Base-by-base conservation (phyloP, 2,329 filamentous ascomycete species). In the Lithohypha guttulata region DNA sequence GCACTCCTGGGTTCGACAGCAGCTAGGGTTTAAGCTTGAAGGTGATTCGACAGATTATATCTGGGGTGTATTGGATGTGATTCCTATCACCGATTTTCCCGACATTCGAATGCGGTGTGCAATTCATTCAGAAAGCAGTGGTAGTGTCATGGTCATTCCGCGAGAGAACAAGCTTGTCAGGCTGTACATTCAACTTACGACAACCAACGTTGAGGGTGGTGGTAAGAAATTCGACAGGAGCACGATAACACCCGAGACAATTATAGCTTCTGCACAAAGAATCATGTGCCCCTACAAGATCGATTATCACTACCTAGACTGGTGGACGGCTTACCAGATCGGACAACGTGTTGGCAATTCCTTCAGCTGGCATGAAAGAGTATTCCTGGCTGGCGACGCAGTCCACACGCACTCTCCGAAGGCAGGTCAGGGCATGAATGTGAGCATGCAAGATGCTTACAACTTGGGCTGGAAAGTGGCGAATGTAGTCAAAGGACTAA, bases 301-400 rank as follows among this genome's bases (percentile, higher is more conserved):
- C 2, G 66, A 69, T 0, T 81, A 81, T 48, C 59, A 70, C 23
- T 70, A 80, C 43, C 75, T 75, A 41, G 71, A 79, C 48, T 82
- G 77, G 75, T 81, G 75, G 72, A 76, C 71, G 0, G 75, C 73
- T 0, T 81, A 80, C 48, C 70, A 81, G 44, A 79, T 83, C 31
- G 77, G 77, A 0, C 78, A 82, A 52, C 65, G 79, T 4, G 69
- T 81, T 0, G 74, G 71, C 3, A 68, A 65, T 1, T 62, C 66
- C 28, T 81, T 79, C 55, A 70, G 67, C 27, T 64, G 64, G 5
- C 58, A 63, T 9, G 66, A 23, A 23, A 4, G 22, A 8, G 66
- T 86, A 7, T 85, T 86, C 54, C 64, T 84, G 3, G 76, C 78
- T 0, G 81, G 80, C 2, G 80, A 83, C 55, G 79, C 76, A 1